A percentile compares a stretch with the other conserved stretches of the same genome.
Conservation (phyloP, 78 protist genomes). For the Planoprotostelium fungivorum region DNA sequence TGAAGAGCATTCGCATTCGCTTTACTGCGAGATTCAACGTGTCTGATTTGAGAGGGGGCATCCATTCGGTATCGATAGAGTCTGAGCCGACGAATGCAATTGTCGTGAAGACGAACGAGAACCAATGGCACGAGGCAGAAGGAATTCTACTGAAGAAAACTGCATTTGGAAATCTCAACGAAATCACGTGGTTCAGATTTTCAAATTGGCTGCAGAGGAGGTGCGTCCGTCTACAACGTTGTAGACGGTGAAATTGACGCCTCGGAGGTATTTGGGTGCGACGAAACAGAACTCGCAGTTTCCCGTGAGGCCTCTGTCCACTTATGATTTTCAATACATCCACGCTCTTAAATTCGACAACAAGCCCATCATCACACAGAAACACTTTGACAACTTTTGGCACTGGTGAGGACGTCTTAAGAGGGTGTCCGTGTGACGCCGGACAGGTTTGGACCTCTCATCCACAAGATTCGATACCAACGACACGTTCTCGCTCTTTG, state of each 20-base stretch:
- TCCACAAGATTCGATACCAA: slow-evolving; percentile 61
- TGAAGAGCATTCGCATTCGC: not conserved
- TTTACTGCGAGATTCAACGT: not conserved
- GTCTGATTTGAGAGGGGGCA: not conserved
- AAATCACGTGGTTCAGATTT: slow-evolving; percentile 29
- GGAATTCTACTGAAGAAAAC: slow-evolving; percentile 45
- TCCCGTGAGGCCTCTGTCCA: slow-evolving; percentile 50
- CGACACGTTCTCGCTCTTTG: slow-evolving; percentile 63
- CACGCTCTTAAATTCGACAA: slow-evolving; percentile 22
- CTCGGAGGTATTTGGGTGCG: slow-evolving; percentile 21
- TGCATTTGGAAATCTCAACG: slow-evolving; percentile 27
- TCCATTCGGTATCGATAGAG: slow-evolving; percentile 14
- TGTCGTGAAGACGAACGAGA: slow-evolving; percentile 59
- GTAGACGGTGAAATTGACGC: not conserved
- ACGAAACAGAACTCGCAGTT: slow-evolving; percentile 50
- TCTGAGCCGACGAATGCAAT: slow-evolving; percentile 39
- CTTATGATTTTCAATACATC: slow-evolving; percentile 43
- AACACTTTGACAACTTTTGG: slow-evolving; percentile 59
- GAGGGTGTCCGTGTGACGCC: not conserved
- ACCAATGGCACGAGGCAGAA: slow-evolving; percentile 64
- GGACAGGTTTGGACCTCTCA: not conserved
- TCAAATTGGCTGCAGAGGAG: not conserved
- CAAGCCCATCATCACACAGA: slow-evolving; percentile 27
- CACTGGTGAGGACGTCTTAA: slow-evolving; percentile 12
- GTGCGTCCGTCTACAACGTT: not conserved